Base-by-base conservation (phyloP, 176 grass and related monocot species). In the Cenchrus americanus region DNA sequence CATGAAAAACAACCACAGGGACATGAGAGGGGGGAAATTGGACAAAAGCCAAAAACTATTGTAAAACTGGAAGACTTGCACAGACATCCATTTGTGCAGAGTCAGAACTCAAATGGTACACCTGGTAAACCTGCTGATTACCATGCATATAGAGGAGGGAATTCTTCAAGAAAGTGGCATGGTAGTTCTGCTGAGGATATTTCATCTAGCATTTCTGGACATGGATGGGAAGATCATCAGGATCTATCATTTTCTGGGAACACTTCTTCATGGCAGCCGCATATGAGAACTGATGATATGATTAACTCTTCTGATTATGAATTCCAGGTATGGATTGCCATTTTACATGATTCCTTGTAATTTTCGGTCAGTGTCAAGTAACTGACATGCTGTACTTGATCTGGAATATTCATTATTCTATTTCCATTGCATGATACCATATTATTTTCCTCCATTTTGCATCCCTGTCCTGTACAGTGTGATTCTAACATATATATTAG, bases 1-100 rank as follows among this genome's bases (percentile, higher is more conserved):
- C 67, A 87, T 85, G 88, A 63, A 57, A 87, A 89, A 75, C 68
- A 89, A 66, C 78, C 80, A 51, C 86, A 91, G 19, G 77, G 84
- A 85, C 24, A 58, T n/a, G 81, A 93, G 71, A 82, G 80, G 48
- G 80, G 88, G 66, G 89, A 47, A 48, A 86, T 62, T 43, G 72
- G 93, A 73, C 88, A 91, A 83, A 93, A 69, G 42, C 77, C 73
- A 69, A 93, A 91, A 84, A 77, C 84, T 86, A 82, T 91, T 76
- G 77, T 73, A 82, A 87, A 96, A 66, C 73, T 91, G 70, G 91
- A 96, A 69, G 84, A 87, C 64, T 71, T 91, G 62, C 85, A 87
- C 52, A 84, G 72, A 47, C 81, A 78, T n/a, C 77, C 80, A 50
- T 53, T 83, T 58, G 69, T 71, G 49, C 44, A 75, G 10, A 60